Percentiles rank a stretch among this genome's conserved stretches.
phyloP scores from a whole-genome alignment of 23 red algal genomes.

The Gracilaria gracilis region DNA sequence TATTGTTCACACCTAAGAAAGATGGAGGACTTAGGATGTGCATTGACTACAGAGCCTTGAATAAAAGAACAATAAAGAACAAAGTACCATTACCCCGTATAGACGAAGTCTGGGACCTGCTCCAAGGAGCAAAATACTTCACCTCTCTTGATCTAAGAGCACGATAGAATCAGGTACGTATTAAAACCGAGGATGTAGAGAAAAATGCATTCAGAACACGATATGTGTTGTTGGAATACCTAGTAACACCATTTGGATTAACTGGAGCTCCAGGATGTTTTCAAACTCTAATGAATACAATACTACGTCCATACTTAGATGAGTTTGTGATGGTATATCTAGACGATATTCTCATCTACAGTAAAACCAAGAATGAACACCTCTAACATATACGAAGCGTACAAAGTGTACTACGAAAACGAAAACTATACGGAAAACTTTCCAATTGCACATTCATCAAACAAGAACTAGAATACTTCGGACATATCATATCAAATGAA shows the following conservation, averaged over 20 bases:
- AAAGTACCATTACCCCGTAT: constrained; percentile 34
- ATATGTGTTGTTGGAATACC: constrained; percentile 52
- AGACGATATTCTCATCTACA: constrained; percentile 63
- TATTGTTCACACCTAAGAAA: constrained; percentile 37
- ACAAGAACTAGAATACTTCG: constrained; percentile 42
- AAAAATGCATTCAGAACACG: constrained; percentile 55
- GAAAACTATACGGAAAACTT: constrained; percentile 13
- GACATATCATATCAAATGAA: constrained; percentile 29
- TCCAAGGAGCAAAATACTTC: constrained; percentile 49
- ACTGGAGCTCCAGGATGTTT: constrained; percentile 39
- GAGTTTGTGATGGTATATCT: constrained; percentile 47
- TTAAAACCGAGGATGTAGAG: constrained; percentile 16
- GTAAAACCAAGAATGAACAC: constrained; percentile 50
- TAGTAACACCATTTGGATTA: constrained; percentile 56
- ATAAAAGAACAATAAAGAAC: constrained; percentile 48
- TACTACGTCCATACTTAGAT: constrained; percentile 37
- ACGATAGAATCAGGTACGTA: constrained; percentile 38
- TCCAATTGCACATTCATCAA: constrained; percentile 24
- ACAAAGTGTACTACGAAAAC: constrained; percentile 24
- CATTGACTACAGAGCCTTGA: constrained; percentile 47
- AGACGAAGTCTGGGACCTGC: constrained; percentile 55
- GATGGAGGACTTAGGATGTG: constrained; percentile 27
- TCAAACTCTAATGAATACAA: constrained; percentile 26
- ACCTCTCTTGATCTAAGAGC: constrained; percentile 46
- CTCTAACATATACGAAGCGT: constrained; percentile 26